These are phyloP conservation scores for Plasmopara muralis DNA, from an alignment of 352 stramenopile genomes.

Conservation along the genomic window DNA sequence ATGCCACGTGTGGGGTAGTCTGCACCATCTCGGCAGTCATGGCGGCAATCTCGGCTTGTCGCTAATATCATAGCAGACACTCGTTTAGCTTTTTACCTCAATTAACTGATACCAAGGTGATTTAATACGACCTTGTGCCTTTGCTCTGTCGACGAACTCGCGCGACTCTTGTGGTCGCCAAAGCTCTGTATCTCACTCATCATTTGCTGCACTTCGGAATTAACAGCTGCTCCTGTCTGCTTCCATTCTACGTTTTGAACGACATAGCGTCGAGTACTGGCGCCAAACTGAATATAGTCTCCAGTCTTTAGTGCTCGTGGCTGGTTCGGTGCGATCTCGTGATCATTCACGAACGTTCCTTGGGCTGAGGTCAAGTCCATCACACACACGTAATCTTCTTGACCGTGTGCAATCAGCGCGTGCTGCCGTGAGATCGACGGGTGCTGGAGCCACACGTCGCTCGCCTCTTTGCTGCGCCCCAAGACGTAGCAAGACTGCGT, in stretches of 20 bases:
- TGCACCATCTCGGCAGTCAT: constrained; percentile 76
- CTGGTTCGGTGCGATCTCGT: constrained; percentile 49
- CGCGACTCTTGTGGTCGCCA: constrained; percentile 16
- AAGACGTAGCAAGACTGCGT: constrained; percentile 56
- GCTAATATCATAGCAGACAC: constrained; percentile 21
- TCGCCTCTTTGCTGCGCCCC: constrained; percentile 68
- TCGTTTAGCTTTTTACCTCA: neutral
- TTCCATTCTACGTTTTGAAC: constrained; percentile 25
- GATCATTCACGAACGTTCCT: constrained; percentile 74
- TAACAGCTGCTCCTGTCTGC: constrained; percentile 5
- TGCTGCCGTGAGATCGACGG: constrained; percentile 79
- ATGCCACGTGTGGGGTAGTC: constrained; percentile 15
- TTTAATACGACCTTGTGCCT: constrained; percentile 29
- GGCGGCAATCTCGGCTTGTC: constrained; percentile 57
- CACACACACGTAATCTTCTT: constrained; percentile 41
- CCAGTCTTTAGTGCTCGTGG: constrained; percentile 34
- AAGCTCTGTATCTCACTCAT: constrained; percentile 48
- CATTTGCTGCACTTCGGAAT: constrained; percentile 28
- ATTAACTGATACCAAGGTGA: neutral
- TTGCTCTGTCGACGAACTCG: constrained; percentile 9
- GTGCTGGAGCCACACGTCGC: constrained; percentile 71
- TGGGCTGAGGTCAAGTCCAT: constrained; percentile 81
- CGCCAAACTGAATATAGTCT: constrained; percentile 51
- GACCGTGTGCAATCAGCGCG: constrained; percentile 63
- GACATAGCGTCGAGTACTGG: constrained; percentile 54